A percentile compares a stretch with the other conserved stretches of the same genome.
Conservation (phyloP, 495 filamentous ascomycete genomes). For the Trichocladium antarcticum region DNA sequence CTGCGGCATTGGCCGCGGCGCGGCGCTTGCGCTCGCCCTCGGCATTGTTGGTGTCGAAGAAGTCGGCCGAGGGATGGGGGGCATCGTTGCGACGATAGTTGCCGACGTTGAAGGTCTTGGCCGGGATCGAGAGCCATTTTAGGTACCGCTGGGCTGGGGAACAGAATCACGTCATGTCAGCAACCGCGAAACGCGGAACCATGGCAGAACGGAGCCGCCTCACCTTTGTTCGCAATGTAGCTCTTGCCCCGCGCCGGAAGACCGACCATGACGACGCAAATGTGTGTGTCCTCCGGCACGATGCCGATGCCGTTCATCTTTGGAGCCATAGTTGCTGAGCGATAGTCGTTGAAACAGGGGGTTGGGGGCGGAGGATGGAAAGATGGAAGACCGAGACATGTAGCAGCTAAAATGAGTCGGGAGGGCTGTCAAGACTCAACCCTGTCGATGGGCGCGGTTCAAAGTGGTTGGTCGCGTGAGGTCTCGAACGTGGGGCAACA, state of each 20-base stretch:
- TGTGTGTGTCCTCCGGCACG: constrained; percentile 86
- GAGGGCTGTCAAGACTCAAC: not conserved
- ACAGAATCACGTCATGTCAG: constrained; percentile 1
- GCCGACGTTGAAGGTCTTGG: constrained; percentile 93
- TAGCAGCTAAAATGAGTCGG: constrained; percentile 18
- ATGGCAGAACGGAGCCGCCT: constrained; percentile 9
- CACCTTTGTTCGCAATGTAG: constrained; percentile 94
- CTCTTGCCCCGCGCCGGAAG: constrained; percentile 92
- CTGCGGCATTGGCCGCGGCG: constrained; percentile 79
- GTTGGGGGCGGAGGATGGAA: constrained; percentile 2
- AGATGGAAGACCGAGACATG: constrained; percentile 21
- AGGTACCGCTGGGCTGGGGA: constrained; percentile 87
- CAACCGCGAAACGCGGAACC: not conserved
- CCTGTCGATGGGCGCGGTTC: not conserved
- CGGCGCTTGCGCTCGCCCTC: constrained; percentile 84
- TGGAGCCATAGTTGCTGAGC: constrained; percentile 31
- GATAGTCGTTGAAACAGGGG: constrained; percentile 3
- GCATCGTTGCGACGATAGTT: constrained; percentile 80
- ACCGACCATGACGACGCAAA: constrained; percentile 98
- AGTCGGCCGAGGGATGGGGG: constrained; percentile 75
- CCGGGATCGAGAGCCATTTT: constrained; percentile 86
- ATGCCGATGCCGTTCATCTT: constrained; percentile 39
- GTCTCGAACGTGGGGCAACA: constrained; percentile 3
- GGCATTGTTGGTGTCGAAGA: constrained; percentile 79
- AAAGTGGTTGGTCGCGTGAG: constrained; percentile 25